Evolutionary conservation across 176 grass and related monocot species (phyloP).

Genomic region (Carex kokanica): DNA sequence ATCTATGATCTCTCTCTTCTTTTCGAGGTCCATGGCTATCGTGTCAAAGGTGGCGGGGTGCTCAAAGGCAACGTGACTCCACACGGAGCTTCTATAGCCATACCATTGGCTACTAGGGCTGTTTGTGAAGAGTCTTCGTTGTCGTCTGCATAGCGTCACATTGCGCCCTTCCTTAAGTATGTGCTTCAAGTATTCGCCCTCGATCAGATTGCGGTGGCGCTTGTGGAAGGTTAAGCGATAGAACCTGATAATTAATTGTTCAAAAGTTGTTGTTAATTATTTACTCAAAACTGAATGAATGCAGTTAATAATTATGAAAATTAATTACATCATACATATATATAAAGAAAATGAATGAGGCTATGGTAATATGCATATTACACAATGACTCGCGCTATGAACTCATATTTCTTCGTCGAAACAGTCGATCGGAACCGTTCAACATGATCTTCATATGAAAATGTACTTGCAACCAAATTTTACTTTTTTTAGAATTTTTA

Average conservation of each 20-base stretch:
- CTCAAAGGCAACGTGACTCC: constrained; percentile 66
- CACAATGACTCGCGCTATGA: too few relatives aligned
- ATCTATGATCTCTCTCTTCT: too few relatives aligned
- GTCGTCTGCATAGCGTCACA: constrained; percentile 38
- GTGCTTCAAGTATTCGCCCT: constrained; percentile 36
- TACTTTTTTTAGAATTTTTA: too few relatives aligned
- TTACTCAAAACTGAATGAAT: not conserved
- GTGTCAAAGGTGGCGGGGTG: constrained; percentile 62
- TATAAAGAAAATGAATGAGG: not conserved
- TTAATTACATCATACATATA: not conserved
- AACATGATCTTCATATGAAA: too few relatives aligned
- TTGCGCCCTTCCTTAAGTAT: constrained; percentile 40
- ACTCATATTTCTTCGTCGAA: too few relatives aligned
- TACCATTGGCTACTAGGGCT: constrained; percentile 25
- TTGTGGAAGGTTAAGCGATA: constrained; percentile 52
- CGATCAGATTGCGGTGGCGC: constrained; percentile 39
- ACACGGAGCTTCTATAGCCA: constrained; percentile 24
- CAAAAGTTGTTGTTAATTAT: not conserved
- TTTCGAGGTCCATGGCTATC: constrained; percentile 23
- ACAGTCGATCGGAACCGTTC: too few relatives aligned
- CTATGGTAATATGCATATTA: too few relatives aligned
- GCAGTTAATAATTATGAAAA: too few relatives aligned
- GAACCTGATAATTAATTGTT: constrained; percentile 15
- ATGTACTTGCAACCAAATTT: too few relatives aligned
- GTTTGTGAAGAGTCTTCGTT: constrained; percentile 71